Percentiles rank a stretch among this genome's conserved stretches.
These are phyloP conservation scores for Orbilia blumenaviensis DNA, from an alignment of 2,329 filamentous ascomycete genomes.

Conservation along the genomic window DNA sequence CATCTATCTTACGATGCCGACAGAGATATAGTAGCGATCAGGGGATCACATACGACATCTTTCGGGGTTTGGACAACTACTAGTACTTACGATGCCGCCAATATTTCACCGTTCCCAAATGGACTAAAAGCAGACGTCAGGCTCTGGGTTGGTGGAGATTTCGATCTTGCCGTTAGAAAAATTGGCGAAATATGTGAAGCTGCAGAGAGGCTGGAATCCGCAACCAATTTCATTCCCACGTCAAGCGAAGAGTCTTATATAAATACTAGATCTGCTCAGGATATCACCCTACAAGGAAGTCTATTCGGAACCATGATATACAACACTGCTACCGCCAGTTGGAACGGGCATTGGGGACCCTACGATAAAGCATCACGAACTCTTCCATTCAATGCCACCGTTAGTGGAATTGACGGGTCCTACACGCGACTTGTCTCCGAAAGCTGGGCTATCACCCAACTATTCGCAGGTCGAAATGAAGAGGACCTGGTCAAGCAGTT, in stretches of 20 bases:
- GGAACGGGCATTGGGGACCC: slow-evolving; percentile 27
- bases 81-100: neutral
- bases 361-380: neutral
- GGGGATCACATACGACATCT: neutral
- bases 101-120: slow-evolving; percentile 14
- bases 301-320: slow-evolving; percentile 2
- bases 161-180: neutral
- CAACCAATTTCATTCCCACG: neutral
- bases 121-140: neutral
- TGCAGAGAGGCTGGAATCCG: neutral
- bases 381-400: slow-evolving; percentile 12
- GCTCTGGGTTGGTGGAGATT: neutral
- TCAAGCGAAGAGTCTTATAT: neutral
- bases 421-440: slow-evolving; percentile 2
- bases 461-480: neutral
- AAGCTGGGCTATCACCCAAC: neutral
- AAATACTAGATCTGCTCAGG: neutral
- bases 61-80: slow-evolving; percentile 19
- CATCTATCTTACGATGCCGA: slow-evolving; percentile 6
- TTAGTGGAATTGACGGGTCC: neutral
- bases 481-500: neutral
- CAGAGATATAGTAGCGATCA: neutral
- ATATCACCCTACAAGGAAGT: neutral
- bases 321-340: neutral
- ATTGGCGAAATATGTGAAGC: neutral